Conservation (phyloP, 2,329 filamentous ascomycete species). For the Colletotrichum sp. region DNA sequence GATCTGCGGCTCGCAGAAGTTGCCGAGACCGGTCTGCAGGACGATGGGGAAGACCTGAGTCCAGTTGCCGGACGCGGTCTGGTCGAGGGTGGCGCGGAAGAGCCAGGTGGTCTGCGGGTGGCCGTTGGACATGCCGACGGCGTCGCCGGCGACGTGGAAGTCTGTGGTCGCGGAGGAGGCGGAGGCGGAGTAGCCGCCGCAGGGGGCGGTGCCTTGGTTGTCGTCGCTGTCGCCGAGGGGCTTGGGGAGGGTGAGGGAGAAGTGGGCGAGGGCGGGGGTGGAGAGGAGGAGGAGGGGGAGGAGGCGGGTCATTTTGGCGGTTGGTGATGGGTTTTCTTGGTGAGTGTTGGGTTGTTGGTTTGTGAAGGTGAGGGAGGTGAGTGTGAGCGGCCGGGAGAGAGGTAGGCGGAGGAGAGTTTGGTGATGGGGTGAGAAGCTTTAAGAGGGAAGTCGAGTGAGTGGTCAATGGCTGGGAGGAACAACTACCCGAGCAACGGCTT, state of each 20-base stretch:
- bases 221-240: slow-evolving; percentile 53
- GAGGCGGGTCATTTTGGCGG: slow-evolving; percentile 20
- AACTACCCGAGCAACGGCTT: background rate
- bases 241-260: slow-evolving; percentile 53
- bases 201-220: slow-evolving; percentile 51
- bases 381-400: background rate
- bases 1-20: slow-evolving; percentile 57
- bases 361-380: background rate
- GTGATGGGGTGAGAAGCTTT: background rate
- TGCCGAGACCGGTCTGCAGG: slow-evolving; percentile 58
- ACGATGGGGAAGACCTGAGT: slow-evolving; percentile 59
- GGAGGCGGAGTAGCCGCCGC: slow-evolving; percentile 58
- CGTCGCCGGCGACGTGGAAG: slow-evolving; percentile 64
- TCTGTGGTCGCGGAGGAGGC: slow-evolving; percentile 45
- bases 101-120: slow-evolving; percentile 62
- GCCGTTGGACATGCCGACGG: slow-evolving; percentile 50
- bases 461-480: background rate
- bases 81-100: slow-evolving; percentile 61
- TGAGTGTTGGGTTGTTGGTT: background rate
- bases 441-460: background rate
- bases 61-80: slow-evolving; percentile 54
- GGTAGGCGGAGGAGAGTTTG: background rate
- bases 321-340: background rate
- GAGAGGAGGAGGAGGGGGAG: slow-evolving; percentile 41
- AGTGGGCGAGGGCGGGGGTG: slow-evolving; percentile 55